Percentiles rank a stretch among this genome's conserved stretches.
Evolutionary conservation across 306 rosid genomes (phyloP).

Genomic region (Castanopsis chinensis): DNA sequence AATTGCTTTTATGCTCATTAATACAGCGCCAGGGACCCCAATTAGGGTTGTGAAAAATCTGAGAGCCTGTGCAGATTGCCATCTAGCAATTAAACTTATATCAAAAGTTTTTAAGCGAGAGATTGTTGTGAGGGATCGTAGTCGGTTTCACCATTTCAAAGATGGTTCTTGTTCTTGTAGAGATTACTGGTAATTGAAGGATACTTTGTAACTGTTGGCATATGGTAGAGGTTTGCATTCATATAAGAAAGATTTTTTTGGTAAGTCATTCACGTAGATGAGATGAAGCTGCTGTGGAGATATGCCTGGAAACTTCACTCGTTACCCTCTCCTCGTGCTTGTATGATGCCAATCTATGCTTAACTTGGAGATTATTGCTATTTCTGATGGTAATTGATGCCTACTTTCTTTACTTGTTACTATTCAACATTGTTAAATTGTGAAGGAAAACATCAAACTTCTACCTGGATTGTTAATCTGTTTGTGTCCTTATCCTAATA

Average conservation of each 20-base stretch:
- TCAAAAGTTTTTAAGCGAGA: slow-evolving; percentile 52
- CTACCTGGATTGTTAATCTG: too few relatives aligned
- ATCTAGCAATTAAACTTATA: slow-evolving; percentile 58
- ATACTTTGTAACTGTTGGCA: background rate
- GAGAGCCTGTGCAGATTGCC: slow-evolving; percentile 61
- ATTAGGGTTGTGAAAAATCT: slow-evolving; percentile 54
- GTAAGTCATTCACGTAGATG: background rate
- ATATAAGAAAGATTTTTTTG: too few relatives aligned
- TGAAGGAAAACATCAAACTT: too few relatives aligned
- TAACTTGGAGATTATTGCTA: background rate
- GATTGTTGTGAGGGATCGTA: slow-evolving; percentile 50
- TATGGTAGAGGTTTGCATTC: background rate
- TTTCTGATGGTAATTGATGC: background rate
- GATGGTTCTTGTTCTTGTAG: slow-evolving; percentile 55
- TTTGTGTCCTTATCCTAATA: too few relatives aligned
- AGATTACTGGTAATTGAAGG: slow-evolving; percentile 46
- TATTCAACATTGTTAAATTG: too few relatives aligned
- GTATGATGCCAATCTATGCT: background rate
- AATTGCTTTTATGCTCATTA: slow-evolving; percentile 55
- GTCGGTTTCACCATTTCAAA: slow-evolving; percentile 56
- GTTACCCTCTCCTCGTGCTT: background rate
- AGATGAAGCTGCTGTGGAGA: background rate
- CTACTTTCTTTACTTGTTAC: background rate
- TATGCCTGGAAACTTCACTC: background rate
- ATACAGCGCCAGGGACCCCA: slow-evolving; percentile 50